These are phyloP conservation scores for Didymella pomorum DNA, from an alignment of 2,329 filamentous ascomycete species.

Conservation along the genomic window DNA sequence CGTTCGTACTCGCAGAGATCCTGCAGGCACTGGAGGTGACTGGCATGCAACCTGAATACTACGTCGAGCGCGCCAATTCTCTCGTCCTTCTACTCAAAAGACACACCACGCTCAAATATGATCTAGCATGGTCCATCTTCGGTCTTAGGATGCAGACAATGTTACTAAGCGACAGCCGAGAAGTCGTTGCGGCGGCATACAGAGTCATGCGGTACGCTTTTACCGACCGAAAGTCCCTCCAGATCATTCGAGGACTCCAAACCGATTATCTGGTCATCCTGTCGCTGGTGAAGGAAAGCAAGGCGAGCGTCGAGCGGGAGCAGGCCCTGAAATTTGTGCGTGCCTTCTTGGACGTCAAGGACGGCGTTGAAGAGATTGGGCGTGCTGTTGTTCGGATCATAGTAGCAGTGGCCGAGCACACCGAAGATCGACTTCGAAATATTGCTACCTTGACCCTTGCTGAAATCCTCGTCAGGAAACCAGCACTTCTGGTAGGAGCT, in stretches of 20 bases:
- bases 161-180: constrained; percentile 92
- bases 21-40: constrained; percentile 88
- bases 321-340: constrained; percentile 96
- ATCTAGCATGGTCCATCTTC: constrained; percentile 95
- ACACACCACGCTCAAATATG: constrained; percentile 92
- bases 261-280: constrained; percentile 92
- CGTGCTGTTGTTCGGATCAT: constrained; percentile 87
- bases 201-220: constrained; percentile 93
- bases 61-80: constrained; percentile 89
- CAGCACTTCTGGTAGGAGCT: constrained; percentile 78
- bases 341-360: constrained; percentile 94
- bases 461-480: constrained; percentile 88
- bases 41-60: constrained; percentile 91
- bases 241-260: constrained; percentile 85
- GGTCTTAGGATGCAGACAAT: constrained; percentile 93
- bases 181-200: constrained; percentile 95
- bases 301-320: constrained; percentile 95
- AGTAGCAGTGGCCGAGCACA: constrained; percentile 86
- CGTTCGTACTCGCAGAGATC: constrained; percentile 87
- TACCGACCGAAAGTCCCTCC: constrained; percentile 86
- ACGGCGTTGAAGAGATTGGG: constrained; percentile 86
- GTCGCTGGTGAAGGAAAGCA: constrained; percentile 93
- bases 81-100: constrained; percentile 97
- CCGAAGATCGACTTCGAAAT: constrained; percentile 82
- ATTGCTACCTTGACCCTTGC: constrained; percentile 94